Evolutionary conservation across 495 filamentous ascomycete genomes (phyloP), one percentile per base, ranked within the genome.

Genomic region (Staphylotrichum tortipilum): DNA sequence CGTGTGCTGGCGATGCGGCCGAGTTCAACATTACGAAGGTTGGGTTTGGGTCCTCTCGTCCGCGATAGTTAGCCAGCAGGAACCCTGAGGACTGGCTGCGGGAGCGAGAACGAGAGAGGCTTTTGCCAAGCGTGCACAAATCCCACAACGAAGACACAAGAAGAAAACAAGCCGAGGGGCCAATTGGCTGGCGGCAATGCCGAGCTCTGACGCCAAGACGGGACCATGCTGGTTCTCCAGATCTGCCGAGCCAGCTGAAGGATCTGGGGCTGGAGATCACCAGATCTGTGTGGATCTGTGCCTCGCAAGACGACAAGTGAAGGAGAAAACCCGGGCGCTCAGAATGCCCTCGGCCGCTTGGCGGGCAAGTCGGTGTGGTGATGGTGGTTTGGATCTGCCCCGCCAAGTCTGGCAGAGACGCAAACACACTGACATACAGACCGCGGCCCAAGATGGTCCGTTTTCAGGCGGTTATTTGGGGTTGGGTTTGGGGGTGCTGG

Each of bases 181-280:
- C 44, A 37, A 47, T 47, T 47, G 22, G 45, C 17, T 33, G 15
- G 15, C 24, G 17, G 9, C 17, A 24, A n/a, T 39, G 45, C 45
- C 45, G 35, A 48, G 31, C 17, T n/a, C 21, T 48, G 11, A 8
- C 39, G 51, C 51, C 51, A 54, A 54, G 51, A 44, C 51, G 51
- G 51, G 51, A 47, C 29, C 46, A 47, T 53, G 44, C 50, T 24
- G 24, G 50, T n/a, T 24, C 49, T 54, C 51, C 37, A 38, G 50
- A 53, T 53, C 50, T 53, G 30, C 50, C 38, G 50, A 47, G 31
- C 41, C 28, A 42, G 21, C 36, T 26, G 19, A 22, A 43, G 30
- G 8, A 22, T 10, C 17, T 15, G 12, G 17, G 22, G 9, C 37
- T 40, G 42, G n/a, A 30, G 24, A 18, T 43, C 29, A 15, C 19